Percentiles rank a stretch among this genome's conserved stretches.
phyloP scores from a whole-genome alignment of 495 filamentous ascomycete species.

The Penicillium argentinense region DNA sequence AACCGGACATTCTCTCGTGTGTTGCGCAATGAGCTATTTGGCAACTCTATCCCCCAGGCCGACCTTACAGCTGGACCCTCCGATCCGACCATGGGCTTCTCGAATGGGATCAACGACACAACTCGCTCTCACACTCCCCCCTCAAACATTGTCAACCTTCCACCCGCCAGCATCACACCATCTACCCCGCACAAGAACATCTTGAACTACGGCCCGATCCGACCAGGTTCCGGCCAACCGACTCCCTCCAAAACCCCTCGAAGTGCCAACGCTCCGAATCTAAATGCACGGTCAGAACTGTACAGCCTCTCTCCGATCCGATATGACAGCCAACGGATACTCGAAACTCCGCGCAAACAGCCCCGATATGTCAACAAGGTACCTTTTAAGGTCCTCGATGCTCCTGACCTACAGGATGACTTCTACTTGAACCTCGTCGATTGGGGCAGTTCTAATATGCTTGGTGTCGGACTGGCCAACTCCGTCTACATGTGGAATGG shows the following conservation, averaged over 20 bases:
- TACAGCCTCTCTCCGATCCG: slow-evolving; percentile 93
- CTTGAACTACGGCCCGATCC: slow-evolving; percentile 86
- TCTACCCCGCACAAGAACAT: slow-evolving; percentile 97
- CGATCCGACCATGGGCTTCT: slow-evolving; percentile 59
- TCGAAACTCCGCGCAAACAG: slow-evolving; percentile 83
- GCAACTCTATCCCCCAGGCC: slow-evolving; percentile 79
- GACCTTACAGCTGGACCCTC: slow-evolving; percentile 66
- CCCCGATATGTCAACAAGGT: slow-evolving; percentile 90
- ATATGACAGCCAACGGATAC: slow-evolving; percentile 85
- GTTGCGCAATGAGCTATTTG: slow-evolving; percentile 86
- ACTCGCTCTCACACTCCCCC: slow-evolving; percentile 82
- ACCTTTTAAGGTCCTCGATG: slow-evolving; percentile 95
- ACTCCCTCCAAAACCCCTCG: slow-evolving; percentile 89
- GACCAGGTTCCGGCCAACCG: slow-evolving; percentile 68
- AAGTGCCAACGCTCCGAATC: slow-evolving; percentile 77
- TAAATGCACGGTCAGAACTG: slow-evolving; percentile 84
- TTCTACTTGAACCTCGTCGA: slow-evolving; percentile 97
- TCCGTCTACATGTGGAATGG: slow-evolving; percentile 99
- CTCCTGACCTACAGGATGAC: slow-evolving; percentile 92
- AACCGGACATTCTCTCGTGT: slow-evolving; percentile 89
- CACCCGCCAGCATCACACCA: slow-evolving; percentile 74
- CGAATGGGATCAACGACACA: slow-evolving; percentile 61
- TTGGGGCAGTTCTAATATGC: slow-evolving; percentile 93
- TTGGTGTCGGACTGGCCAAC: slow-evolving; percentile 87
- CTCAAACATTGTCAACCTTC: slow-evolving; percentile 58